Conservation (phyloP, 2,329 filamentous ascomycete genomes). For the Colletotrichum orbiculare region DNA sequence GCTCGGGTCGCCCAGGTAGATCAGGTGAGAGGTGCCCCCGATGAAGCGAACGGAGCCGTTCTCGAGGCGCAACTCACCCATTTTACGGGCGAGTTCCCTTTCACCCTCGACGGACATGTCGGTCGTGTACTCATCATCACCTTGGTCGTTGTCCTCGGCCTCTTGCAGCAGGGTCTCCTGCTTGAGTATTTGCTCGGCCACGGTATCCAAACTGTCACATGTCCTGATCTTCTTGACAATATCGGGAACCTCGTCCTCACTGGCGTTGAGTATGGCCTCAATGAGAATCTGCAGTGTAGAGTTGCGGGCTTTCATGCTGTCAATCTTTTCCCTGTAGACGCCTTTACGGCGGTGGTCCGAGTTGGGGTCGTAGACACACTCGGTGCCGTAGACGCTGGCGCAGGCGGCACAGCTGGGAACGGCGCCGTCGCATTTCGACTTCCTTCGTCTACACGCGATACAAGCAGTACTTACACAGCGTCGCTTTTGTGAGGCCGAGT, state of each 20-base stretch:
- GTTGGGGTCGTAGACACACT: constrained; percentile 94
- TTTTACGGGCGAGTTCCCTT: constrained; percentile 87
- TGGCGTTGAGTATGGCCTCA: constrained; percentile 90
- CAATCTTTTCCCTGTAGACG: constrained; percentile 94
- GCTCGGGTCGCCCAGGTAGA: constrained; percentile 74
- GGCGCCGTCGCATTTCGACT: constrained; percentile 92
- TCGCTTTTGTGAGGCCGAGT: constrained; percentile 69
- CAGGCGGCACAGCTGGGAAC: constrained; percentile 95
- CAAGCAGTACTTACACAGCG: constrained; percentile 88
- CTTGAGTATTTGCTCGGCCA: constrained; percentile 65
- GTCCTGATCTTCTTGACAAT: constrained; percentile 89
- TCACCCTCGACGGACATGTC: constrained; percentile 68
- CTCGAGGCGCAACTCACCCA: constrained; percentile 89
- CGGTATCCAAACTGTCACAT: constrained; percentile 74
- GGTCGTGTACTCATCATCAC: constrained; percentile 52
- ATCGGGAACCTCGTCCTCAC: constrained; percentile 84
- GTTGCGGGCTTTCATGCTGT: constrained; percentile 86
- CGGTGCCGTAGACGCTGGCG: constrained; percentile 89
- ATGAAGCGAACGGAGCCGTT: constrained; percentile 92
- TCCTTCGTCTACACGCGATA: constrained; percentile 81
- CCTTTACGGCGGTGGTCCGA: constrained; percentile 97
- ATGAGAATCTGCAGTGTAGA: constrained; percentile 93
- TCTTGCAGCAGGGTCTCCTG: constrained; percentile 50
- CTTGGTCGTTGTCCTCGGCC: constrained; percentile 53
- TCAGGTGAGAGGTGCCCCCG: constrained; percentile 92